These are phyloP conservation scores for Canna indica DNA, from an alignment of 176 grass and related monocot genomes.

Conservation along the genomic window DNA sequence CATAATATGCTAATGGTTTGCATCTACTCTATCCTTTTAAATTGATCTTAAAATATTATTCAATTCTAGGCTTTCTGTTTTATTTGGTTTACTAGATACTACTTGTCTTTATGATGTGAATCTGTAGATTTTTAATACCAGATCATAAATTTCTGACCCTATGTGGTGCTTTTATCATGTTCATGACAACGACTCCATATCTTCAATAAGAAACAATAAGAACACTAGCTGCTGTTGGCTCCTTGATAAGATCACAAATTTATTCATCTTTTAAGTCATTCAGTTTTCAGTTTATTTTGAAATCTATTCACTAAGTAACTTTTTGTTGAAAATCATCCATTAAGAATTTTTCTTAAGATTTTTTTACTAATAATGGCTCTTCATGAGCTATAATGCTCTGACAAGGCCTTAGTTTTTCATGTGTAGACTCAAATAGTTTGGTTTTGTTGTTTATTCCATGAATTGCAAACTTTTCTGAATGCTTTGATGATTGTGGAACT, in stretches of 20 bases:
- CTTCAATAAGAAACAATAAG: background rate
- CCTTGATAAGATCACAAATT: background rate
- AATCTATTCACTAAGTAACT: background rate
- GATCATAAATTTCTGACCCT: background rate
- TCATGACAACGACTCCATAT: background rate
- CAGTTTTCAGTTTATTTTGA: background rate
- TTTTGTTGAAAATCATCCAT: background rate
- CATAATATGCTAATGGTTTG: conserved; percentile 18
- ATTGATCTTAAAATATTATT: background rate
- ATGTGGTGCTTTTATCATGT: background rate
- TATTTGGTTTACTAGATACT: background rate
- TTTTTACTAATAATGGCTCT: background rate
- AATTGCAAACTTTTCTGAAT: background rate
- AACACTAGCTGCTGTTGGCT: background rate
- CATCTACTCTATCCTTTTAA: conserved; percentile 9
- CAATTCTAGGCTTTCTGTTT: background rate
- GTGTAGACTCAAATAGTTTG: background rate
- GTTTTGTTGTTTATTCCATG: background rate
- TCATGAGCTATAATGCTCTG: background rate
- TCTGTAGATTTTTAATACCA: background rate
- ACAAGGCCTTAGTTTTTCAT: background rate
- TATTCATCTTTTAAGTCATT: background rate
- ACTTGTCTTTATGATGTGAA: background rate
- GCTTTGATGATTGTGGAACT: background rate
- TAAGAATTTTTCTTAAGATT: background rate